phyloP scores from a whole-genome alignment of 169 alveolate species.

The Cryptosporidium sp. region DNA sequence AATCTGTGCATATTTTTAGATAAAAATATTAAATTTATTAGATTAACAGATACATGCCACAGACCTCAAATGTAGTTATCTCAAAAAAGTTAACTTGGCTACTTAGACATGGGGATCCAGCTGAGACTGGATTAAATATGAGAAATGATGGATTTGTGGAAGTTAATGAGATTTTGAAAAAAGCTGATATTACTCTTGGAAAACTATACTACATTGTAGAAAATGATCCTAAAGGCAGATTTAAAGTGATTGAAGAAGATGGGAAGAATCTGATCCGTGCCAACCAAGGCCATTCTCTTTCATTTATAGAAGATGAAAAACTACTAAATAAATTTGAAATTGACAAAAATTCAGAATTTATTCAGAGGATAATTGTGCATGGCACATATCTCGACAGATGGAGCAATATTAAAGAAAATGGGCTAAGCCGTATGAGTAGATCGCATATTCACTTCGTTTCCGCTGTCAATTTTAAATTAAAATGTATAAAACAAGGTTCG shows the following conservation, averaged over 20 bases:
- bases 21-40: background rate
- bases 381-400: conserved; percentile 49
- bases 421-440: conserved; percentile 46
- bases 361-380: conserved; percentile 45
- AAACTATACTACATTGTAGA: conserved; percentile 20
- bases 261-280: conserved; percentile 36
- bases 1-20: conserved; percentile 11
- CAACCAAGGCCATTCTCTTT: conserved; percentile 72
- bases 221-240: conserved; percentile 33
- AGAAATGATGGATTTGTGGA: conserved; percentile 57
- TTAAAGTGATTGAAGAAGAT: background rate
- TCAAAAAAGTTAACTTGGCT: conserved; percentile 54
- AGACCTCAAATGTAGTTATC: conserved; percentile 1
- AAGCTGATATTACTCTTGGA: background rate
- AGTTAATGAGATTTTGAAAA: conserved; percentile 10
- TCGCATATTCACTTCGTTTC: conserved; percentile 60
- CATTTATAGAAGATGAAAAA: conserved; percentile 32
- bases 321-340: background rate
- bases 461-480: conserved; percentile 18
- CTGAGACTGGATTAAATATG: conserved; percentile 11
- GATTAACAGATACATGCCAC: background rate
- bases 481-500: background rate
- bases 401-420: conserved; percentile 24
- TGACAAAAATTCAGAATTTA: background rate
- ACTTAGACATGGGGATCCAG: conserved; percentile 74